A percentile compares a stretch with the other conserved stretches of the same genome.
phyloP scores from a whole-genome alignment of 2,329 filamentous ascomycete species.

The Eutypella sp. region DNA sequence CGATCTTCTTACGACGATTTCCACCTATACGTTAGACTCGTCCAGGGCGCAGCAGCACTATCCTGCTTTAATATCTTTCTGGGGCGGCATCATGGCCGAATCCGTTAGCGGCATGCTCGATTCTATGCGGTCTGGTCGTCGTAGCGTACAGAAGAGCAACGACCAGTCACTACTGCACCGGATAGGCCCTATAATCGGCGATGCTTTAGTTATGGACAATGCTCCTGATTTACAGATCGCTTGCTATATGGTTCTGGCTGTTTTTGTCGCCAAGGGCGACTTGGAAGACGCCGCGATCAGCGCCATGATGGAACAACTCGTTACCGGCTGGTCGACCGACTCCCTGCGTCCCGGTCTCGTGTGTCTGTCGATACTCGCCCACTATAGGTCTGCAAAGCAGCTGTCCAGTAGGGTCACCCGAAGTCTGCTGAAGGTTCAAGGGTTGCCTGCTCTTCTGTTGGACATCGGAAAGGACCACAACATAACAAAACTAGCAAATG shows the following conservation, averaged over 20 bases:
- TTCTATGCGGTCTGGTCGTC: constrained; percentile 67
- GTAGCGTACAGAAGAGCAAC: constrained; percentile 71
- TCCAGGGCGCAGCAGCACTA: constrained; percentile 70
- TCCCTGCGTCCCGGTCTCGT: constrained; percentile 70
- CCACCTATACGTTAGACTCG: constrained; percentile 71
- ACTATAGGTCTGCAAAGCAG: constrained; percentile 66
- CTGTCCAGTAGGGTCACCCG: constrained; percentile 68
- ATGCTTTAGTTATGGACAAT: constrained; percentile 70
- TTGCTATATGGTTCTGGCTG: constrained; percentile 84
- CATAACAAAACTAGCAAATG: constrained; percentile 67
- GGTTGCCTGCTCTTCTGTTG: constrained; percentile 54
- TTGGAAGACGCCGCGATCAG: constrained; percentile 77
- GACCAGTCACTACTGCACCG: constrained; percentile 71
- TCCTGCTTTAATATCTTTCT: constrained; percentile 77
- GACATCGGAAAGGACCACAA: constrained; percentile 61
- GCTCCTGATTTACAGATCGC: constrained; percentile 76
- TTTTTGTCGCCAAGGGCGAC: constrained; percentile 77
- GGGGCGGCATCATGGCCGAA: constrained; percentile 84
- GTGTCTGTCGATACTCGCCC: constrained; percentile 75
- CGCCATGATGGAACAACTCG: constrained; percentile 84
- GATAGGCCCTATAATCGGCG: constrained; percentile 66
- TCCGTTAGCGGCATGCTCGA: constrained; percentile 80
- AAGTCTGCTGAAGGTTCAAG: constrained; percentile 58
- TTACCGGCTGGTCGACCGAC: constrained; percentile 68
- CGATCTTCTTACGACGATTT: constrained; percentile 70